Evolutionary conservation across 495 filamentous ascomycete species (phyloP).

Genomic region (Neurospora hispaniola): DNA sequence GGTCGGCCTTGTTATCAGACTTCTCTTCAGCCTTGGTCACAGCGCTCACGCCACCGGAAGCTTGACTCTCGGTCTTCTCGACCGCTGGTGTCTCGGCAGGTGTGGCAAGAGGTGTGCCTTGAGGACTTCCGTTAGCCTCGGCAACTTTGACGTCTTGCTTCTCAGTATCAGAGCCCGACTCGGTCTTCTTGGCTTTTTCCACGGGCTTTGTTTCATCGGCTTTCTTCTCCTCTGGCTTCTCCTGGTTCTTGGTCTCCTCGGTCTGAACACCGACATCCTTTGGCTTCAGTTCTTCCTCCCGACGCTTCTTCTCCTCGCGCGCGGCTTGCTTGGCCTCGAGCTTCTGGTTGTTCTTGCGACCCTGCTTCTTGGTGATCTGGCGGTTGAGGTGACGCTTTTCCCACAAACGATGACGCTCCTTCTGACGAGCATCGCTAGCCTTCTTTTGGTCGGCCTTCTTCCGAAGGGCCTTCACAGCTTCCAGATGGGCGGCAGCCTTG

Average conservation of each 20-base stretch:
- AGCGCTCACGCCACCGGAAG: neutral
- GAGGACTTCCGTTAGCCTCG: slow-evolving; percentile 12
- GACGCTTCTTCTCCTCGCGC: slow-evolving; percentile 27
- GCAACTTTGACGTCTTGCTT: neutral
- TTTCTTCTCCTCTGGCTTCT: slow-evolving; percentile 15
- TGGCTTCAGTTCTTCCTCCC: slow-evolving; percentile 30
- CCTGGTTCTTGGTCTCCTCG: slow-evolving; percentile 18
- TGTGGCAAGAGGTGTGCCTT: slow-evolving; percentile 17
- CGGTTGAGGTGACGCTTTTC: slow-evolving; percentile 39
- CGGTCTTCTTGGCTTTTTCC: slow-evolving; percentile 6
- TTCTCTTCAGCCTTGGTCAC: slow-evolving; percentile 7
- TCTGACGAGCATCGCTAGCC: slow-evolving; percentile 33
- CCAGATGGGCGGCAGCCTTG: slow-evolving; percentile 56
- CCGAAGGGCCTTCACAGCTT: slow-evolving; percentile 44
- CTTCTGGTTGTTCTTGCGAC: slow-evolving; percentile 33
- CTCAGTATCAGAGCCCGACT: neutral
- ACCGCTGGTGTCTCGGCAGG: slow-evolving; percentile 15
- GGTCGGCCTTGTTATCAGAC: slow-evolving; percentile 4
- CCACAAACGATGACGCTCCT: slow-evolving; percentile 35
- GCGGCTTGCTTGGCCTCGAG: slow-evolving; percentile 22
- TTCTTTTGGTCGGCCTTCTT: slow-evolving; percentile 39
- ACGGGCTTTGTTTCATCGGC: slow-evolving; percentile 21
- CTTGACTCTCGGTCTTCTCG: slow-evolving; percentile 18
- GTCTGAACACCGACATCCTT: slow-evolving; percentile 33
- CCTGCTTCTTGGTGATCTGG: slow-evolving; percentile 34